Conservation (phyloP, 441 rosid genomes). For the Metrosideros polymorpha region DNA sequence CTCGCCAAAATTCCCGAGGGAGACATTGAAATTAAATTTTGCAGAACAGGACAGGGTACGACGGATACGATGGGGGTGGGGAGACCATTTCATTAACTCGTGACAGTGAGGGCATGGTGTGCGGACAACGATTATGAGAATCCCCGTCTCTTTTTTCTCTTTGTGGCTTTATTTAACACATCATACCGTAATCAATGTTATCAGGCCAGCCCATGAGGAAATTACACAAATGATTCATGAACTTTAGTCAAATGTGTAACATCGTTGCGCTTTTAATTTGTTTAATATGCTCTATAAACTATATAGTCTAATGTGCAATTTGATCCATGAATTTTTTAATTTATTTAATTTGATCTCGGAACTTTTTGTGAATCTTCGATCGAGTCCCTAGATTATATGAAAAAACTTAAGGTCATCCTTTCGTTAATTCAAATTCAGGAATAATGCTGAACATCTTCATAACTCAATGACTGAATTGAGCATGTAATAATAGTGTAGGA, state of each 20-base stretch:
- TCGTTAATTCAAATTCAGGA: too few relatives aligned
- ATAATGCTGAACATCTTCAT: too few relatives aligned
- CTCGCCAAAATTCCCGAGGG: background rate
- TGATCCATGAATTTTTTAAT: too few relatives aligned
- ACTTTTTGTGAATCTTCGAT: fast-evolving
- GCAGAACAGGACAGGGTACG: background rate
- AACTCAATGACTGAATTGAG: too few relatives aligned
- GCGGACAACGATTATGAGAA: background rate
- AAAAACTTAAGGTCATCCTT: too few relatives aligned
- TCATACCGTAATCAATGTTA: background rate
- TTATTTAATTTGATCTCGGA: too few relatives aligned
- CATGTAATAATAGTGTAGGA: too few relatives aligned
- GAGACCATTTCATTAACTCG: background rate
- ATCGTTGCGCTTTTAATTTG: fast-evolving
- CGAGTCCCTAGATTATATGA: too few relatives aligned
- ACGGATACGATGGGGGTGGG: background rate
- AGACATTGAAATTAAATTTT: background rate
- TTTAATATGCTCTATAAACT: too few relatives aligned
- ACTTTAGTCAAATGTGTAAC: background rate
- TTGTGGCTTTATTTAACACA: background rate
- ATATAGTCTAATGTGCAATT: too few relatives aligned
- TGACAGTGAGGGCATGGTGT: background rate
- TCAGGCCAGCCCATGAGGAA: background rate
- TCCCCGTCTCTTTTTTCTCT: background rate
- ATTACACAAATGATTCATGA: fast-evolving